phyloP scores from a whole-genome alignment of 257 asterid genomes.

The Linderniella brevidens region DNA sequence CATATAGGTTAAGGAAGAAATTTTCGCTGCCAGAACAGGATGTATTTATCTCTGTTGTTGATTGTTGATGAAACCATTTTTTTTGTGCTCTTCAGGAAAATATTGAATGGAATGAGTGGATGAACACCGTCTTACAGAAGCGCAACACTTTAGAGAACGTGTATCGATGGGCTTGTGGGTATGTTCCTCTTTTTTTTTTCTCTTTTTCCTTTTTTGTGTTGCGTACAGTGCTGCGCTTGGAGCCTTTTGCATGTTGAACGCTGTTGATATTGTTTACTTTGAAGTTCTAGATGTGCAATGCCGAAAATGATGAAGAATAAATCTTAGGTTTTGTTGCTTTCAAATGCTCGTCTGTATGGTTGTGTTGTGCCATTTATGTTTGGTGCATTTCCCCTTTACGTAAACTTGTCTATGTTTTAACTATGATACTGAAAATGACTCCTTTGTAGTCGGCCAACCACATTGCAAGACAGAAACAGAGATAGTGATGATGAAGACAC shows the following conservation, averaged over 20 bases:
- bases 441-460: constrained; percentile 50
- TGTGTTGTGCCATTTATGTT: no score
- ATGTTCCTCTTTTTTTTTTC: constrained; percentile 12
- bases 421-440: neutral
- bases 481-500: constrained; percentile 61
- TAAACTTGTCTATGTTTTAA: neutral
- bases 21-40: no score
- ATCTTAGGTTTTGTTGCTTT: no score
- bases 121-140: constrained; percentile 35
- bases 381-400: no score
- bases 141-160: constrained; percentile 52
- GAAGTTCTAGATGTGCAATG: no score
- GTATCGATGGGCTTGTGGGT: constrained; percentile 72
- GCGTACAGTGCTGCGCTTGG: no score
- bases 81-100: constrained; percentile 24
- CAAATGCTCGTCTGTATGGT: no score
- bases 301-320: no score
- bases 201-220: no score
- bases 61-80: neutral
- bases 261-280: no score
- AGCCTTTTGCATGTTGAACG: no score
- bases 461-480: constrained; percentile 48
- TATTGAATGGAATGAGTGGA: constrained; percentile 50
- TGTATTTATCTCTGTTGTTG: neutral
- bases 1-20: neutral